phyloP scores from a whole-genome alignment of 371 early-diverging fungal species.

The Mucor piriformis region DNA sequence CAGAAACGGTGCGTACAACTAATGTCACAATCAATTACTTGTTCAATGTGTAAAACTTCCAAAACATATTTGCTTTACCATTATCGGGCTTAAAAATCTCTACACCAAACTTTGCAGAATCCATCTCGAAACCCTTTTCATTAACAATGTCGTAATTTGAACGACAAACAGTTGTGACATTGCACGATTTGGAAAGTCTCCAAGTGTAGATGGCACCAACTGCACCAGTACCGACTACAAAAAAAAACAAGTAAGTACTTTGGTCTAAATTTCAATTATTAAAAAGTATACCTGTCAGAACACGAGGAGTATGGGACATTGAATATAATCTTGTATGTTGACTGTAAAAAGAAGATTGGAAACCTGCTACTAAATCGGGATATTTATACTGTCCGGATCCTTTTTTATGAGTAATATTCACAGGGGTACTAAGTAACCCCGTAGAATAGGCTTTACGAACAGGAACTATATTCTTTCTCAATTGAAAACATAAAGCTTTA shows the following conservation, averaged over 20 bases:
- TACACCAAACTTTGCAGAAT: conserved; percentile 66
- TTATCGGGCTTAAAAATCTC: conserved; percentile 63
- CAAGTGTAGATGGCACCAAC: conserved; percentile 78
- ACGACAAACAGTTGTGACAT: conserved; percentile 80
- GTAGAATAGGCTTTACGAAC: background rate
- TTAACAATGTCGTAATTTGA: conserved; percentile 75
- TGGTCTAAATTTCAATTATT: background rate
- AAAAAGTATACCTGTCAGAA: conserved; percentile 16
- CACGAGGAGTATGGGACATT: conserved; percentile 8
- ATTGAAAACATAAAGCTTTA: no score
- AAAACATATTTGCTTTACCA: conserved; percentile 34
- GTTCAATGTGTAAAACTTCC: no score
- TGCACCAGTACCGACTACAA: conserved; percentile 81
- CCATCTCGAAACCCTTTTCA: conserved; percentile 66
- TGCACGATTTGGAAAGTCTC: conserved; percentile 63
- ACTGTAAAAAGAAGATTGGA: background rate
- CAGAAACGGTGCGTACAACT: conserved; percentile 60
- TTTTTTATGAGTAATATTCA: background rate
- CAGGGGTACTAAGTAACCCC: background rate
- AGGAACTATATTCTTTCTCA: no score
- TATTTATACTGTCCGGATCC: background rate
- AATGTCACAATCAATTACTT: background rate
- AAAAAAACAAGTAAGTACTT: background rate
- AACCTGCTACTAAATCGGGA: background rate
- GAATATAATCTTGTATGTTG: conserved; percentile 1